Percentiles rank a stretch among this genome's conserved stretches.
Evolutionary conservation across 2,329 filamentous ascomycete species (phyloP).

Genomic region (Phoma sp.): DNA sequence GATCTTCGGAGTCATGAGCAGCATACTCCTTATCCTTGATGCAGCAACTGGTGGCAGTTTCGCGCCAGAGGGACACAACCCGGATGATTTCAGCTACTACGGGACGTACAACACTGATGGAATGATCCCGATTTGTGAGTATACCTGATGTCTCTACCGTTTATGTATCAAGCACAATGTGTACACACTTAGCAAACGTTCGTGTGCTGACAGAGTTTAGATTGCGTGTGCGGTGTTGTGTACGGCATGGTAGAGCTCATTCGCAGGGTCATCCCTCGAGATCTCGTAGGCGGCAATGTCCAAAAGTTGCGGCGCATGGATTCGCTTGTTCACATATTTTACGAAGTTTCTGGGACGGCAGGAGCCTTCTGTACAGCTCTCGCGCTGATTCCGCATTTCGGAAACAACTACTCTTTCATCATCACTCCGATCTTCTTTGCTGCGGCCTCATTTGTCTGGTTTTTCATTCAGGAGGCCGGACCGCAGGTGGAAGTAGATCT

Average conservation of each 20-base stretch:
- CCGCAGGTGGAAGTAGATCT: slow-evolving; percentile 32
- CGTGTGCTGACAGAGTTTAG: slow-evolving; percentile 20
- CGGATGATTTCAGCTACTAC: slow-evolving; percentile 54
- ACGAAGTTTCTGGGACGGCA: slow-evolving; percentile 56
- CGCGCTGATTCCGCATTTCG: slow-evolving; percentile 57
- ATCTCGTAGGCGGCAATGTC: slow-evolving; percentile 59
- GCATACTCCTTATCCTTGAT: slow-evolving; percentile 57
- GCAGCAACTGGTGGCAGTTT: slow-evolving; percentile 57
- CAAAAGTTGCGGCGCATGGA: slow-evolving; percentile 58
- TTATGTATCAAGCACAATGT: background rate
- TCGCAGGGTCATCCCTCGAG: slow-evolving; percentile 57
- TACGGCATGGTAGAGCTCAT: slow-evolving; percentile 60
- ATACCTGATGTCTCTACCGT: no score
- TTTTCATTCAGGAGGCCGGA: slow-evolving; percentile 53
- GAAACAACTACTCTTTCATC: slow-evolving; percentile 60
- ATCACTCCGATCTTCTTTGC: slow-evolving; percentile 58
- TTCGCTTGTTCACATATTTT: slow-evolving; percentile 55
- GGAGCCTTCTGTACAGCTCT: slow-evolving; percentile 58
- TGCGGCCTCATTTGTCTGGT: slow-evolving; percentile 52
- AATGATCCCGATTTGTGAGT: slow-evolving; percentile 56
- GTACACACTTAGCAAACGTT: background rate
- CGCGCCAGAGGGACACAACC: slow-evolving; percentile 41
- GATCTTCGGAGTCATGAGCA: slow-evolving; percentile 56
- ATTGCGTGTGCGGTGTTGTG: slow-evolving; percentile 34
- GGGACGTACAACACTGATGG: slow-evolving; percentile 57